phyloP scores from a whole-genome alignment of 768 basidiomycete species.

The Podaxis sp. region DNA sequence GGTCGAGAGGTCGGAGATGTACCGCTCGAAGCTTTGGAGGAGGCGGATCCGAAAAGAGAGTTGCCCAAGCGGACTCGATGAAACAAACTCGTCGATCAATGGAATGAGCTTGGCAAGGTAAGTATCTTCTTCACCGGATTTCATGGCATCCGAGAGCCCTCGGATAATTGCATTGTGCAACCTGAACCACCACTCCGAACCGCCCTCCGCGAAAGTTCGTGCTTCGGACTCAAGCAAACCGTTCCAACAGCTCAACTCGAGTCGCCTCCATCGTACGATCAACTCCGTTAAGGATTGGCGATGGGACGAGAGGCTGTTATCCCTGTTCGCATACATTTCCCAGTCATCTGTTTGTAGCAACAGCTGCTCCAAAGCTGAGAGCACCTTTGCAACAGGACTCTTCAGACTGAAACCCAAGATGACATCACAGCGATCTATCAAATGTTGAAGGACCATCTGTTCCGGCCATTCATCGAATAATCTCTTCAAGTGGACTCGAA shows the following conservation, averaged over 20 bases:
- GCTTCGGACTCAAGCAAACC: conserved; percentile 73
- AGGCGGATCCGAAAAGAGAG: conserved; percentile 67
- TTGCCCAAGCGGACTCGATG: conserved; percentile 79
- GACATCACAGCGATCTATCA: conserved; percentile 67
- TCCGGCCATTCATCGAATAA: conserved; percentile 90
- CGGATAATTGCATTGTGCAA: conserved; percentile 78
- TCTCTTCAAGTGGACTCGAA: conserved; percentile 51
- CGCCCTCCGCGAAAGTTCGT: conserved; percentile 47
- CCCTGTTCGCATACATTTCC: conserved; percentile 94
- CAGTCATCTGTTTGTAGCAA: conserved; percentile 90
- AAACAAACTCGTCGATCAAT: conserved; percentile 80
- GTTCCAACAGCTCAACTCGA: conserved; percentile 90
- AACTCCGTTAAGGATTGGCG: conserved; percentile 66
- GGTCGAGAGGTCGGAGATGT: conserved; percentile 37
- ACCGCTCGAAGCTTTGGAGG: conserved; percentile 64
- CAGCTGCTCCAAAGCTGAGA: conserved; percentile 83
- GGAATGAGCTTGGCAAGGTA: conserved; percentile 72
- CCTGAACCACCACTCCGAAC: conserved; percentile 83
- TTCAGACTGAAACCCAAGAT: conserved; percentile 61
- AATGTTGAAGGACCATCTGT: conserved; percentile 93
- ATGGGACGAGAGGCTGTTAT: conserved; percentile 72
- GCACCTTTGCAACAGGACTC: conserved; percentile 78
- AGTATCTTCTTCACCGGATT: conserved; percentile 30
- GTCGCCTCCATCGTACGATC: conserved; percentile 86
- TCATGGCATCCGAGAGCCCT: conserved; percentile 52